phyloP scores from a whole-genome alignment of 768 basidiomycete species.

The Roridomyces roridus region DNA sequence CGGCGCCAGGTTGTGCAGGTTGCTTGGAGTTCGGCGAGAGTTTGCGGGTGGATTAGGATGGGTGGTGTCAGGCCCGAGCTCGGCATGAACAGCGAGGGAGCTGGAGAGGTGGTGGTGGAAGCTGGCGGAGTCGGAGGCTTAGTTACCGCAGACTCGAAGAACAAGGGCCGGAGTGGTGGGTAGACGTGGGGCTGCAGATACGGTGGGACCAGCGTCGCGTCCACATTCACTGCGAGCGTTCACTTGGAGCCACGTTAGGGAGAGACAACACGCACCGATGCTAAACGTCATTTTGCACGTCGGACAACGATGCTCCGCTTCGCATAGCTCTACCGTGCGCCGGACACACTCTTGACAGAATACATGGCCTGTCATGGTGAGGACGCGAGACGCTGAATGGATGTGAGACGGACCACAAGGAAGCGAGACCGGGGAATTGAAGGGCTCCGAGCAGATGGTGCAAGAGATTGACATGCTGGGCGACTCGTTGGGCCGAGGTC shows the following conservation, averaged over 20 bases:
- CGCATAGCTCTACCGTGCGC: slow-evolving; percentile 51
- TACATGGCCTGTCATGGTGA: slow-evolving; percentile 55
- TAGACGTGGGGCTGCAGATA: slow-evolving; percentile 63
- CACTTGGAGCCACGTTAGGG: not conserved
- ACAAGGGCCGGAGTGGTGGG: slow-evolving; percentile 63
- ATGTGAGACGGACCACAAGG: slow-evolving; percentile 61
- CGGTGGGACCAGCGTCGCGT: slow-evolving; percentile 55
- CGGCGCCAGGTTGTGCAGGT: slow-evolving; percentile 54
- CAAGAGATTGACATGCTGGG: slow-evolving; percentile 65
- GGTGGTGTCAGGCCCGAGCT: not conserved
- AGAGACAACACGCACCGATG: slow-evolving; percentile 47
- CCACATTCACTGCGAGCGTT: slow-evolving; percentile 45
- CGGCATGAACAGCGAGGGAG: not conserved
- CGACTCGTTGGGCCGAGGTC: too few species aligned
- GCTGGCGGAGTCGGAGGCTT: too few species aligned
- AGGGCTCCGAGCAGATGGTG: slow-evolving; percentile 62
- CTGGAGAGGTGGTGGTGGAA: not conserved
- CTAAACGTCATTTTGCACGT: slow-evolving; percentile 61
- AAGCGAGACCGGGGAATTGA: slow-evolving; percentile 60
- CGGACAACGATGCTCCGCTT: slow-evolving; percentile 60
- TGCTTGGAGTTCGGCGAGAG: slow-evolving; percentile 49
- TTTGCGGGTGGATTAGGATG: slow-evolving; percentile 37
- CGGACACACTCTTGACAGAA: slow-evolving; percentile 68
- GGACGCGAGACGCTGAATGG: not conserved
- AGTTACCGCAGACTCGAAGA: too few species aligned